These are phyloP conservation scores for Gaeumannomyces tritici DNA, from an alignment of 2,329 filamentous ascomycete genomes.

Conservation along the genomic window DNA sequence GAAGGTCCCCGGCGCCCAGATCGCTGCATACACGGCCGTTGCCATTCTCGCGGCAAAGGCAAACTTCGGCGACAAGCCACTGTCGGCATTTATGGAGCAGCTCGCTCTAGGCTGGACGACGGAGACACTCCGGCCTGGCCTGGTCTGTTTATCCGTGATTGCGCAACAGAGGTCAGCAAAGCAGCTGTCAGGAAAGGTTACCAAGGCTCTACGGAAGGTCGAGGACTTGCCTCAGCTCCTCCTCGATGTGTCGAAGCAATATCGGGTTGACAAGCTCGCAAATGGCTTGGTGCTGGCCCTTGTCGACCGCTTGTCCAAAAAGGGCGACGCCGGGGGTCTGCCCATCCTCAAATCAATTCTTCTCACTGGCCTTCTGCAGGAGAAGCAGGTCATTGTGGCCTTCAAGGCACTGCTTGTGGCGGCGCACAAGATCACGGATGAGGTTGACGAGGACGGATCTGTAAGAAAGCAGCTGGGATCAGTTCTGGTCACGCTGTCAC, in stretches of 20 bases:
- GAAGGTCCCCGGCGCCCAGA: conserved; percentile 67
- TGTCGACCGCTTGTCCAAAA: conserved; percentile 51
- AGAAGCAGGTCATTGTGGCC: conserved; percentile 53
- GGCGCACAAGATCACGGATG: conserved; percentile 46
- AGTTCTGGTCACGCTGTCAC: conserved; percentile 56
- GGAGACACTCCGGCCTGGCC: conserved; percentile 62
- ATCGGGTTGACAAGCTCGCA: conserved; percentile 60
- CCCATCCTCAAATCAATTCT: conserved; percentile 53
- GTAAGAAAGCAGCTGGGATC: conserved; percentile 56
- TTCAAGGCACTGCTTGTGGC: conserved; percentile 56
- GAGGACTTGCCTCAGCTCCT: conserved; percentile 50
- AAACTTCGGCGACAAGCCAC: conserved; percentile 63
- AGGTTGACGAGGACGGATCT: conserved; percentile 41
- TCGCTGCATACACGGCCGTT: conserved; percentile 86
- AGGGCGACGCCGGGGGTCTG: conserved; percentile 46
- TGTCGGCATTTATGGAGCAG: conserved; percentile 87
- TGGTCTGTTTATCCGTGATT: conserved; percentile 73
- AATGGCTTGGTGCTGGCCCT: conserved; percentile 62
- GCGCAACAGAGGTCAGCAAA: conserved; percentile 68
- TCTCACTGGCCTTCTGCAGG: conserved; percentile 47
- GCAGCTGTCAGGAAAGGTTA: conserved; percentile 59
- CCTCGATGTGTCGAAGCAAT: conserved; percentile 51
- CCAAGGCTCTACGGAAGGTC: conserved; percentile 58
- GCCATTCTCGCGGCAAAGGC: conserved; percentile 79
- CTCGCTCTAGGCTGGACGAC: conserved; percentile 67